Evolutionary conservation across 768 basidiomycete genomes (phyloP), one percentile per base, ranked within the genome.

Genomic region (Phaeolepiota aurea): DNA sequence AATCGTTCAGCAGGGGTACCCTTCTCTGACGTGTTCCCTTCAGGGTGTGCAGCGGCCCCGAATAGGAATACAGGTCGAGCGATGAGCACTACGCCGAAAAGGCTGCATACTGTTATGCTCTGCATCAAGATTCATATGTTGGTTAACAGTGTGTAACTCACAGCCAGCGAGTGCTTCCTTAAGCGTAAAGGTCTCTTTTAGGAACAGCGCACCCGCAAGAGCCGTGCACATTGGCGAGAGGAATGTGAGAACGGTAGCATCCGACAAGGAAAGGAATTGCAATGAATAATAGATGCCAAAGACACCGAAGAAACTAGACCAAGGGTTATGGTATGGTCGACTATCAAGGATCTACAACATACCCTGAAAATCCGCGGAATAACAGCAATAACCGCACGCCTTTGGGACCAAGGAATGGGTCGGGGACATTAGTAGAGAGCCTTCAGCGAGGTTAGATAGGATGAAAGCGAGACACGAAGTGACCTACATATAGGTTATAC

Each of bases 41-140:
- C 32, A 11, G 44, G 47, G n/a, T 46, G 35, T 14, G 42, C 3
- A 49, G 62, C 11, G 39, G 45, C 41, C 2, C 81, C 82, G 49
- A 96, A 93, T 4, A 96, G 49, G 38, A 79, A 77, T 1, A 70
- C 62, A 0, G 91, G 91, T 23, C 87, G 69, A 9, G 89, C 86
- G 37, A 96, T 88, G 5, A 91, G 66, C 11, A 92, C 56, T 5
- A 90, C 87, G 0, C 90, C 91, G 5, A 73, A 32, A 21, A 93
- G 67, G 56, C 86, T 82, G 35, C 72, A 68, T 5, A 82, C 76
- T 75, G 50, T 13, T 22, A 37, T n/a, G 31, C 37, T n/a, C 45
- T 18, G 40, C n/a, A 39, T 37, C 19, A 33, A 14, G 4, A 14
- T 4, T n/a, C 1, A 14, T 4, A 32, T 13, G 15, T 13, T 30